phyloP scores from a whole-genome alignment of 225 moss, liverwort and hornwort genomes.

The Antitrichia curtipendula region DNA sequence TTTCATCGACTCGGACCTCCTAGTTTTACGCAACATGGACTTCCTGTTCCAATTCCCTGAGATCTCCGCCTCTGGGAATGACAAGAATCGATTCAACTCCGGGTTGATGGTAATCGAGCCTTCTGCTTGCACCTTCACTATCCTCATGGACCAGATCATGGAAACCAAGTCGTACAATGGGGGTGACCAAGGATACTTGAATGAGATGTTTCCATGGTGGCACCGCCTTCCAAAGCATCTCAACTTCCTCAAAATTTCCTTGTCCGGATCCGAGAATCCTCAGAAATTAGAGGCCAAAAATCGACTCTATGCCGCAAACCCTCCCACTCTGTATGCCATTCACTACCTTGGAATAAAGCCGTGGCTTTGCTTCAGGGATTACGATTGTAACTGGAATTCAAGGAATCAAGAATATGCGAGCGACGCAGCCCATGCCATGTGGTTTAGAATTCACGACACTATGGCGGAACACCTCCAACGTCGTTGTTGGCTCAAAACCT shows the following conservation, averaged over 20 bases:
- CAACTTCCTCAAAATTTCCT: slow-evolving; percentile 42
- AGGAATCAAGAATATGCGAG: slow-evolving; percentile 8
- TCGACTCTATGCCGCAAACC: background rate
- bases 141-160: slow-evolving; percentile 41
- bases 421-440: slow-evolving; percentile 22
- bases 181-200: slow-evolving; percentile 54
- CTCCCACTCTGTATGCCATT: slow-evolving; percentile 21
- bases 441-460: slow-evolving; percentile 36
- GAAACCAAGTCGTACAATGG: slow-evolving; percentile 46
- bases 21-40: slow-evolving; percentile 40
- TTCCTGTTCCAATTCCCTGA: slow-evolving; percentile 40
- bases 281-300: background rate
- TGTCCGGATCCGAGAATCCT: background rate
- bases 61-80: slow-evolving; percentile 37
- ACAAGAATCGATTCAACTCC: slow-evolving; percentile 39
- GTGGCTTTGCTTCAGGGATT: slow-evolving; percentile 51
- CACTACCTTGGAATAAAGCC: slow-evolving; percentile 45
- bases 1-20: slow-evolving; percentile 38
- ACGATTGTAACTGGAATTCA: slow-evolving; percentile 48
- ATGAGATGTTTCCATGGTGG: slow-evolving; percentile 58
- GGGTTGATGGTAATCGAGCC: slow-evolving; percentile 66
- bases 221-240: slow-evolving; percentile 27
- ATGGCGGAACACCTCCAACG: slow-evolving; percentile 18
- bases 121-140: slow-evolving; percentile 33
- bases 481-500: slow-evolving; percentile 7